Evolutionary conservation across 257 asterid species (phyloP).

Genomic region (Nicotiana sylvestris): DNA sequence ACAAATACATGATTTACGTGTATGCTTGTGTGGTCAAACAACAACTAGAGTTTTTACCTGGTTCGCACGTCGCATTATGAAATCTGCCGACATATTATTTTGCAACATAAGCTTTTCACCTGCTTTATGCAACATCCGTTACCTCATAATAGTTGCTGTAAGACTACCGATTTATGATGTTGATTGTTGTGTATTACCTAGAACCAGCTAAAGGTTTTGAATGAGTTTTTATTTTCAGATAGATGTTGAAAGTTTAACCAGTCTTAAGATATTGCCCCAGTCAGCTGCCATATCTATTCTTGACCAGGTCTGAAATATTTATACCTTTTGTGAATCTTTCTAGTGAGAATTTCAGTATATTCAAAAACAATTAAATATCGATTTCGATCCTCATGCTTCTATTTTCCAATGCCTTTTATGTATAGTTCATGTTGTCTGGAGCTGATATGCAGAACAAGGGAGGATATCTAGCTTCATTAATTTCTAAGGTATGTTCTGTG

Average conservation of each 20-base stretch:
- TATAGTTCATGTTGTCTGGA: slow-evolving; percentile 86
- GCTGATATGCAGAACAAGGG: slow-evolving; percentile 58
- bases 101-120: neutral
- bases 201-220: neutral
- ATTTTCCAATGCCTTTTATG: slow-evolving; percentile 18
- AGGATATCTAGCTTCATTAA: slow-evolving; percentile 65
- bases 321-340: neutral
- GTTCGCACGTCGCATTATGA: neutral
- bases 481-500: slow-evolving; percentile 52
- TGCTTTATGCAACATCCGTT: neutral
- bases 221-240: slow-evolving; percentile 46
- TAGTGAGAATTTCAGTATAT: neutral
- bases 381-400: neutral
- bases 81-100: neutral
- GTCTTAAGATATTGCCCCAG: slow-evolving; percentile 71
- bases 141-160: neutral
- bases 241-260: slow-evolving; percentile 48
- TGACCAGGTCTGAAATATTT: slow-evolving; percentile 68
- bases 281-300: slow-evolving; percentile 70
- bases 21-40: neutral
- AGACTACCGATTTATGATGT: neutral
- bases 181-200: neutral
- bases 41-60: neutral
- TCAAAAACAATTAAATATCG: neutral
- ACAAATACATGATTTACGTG: neutral